A percentile compares a stretch with the other conserved stretches of the same genome.
Evolutionary conservation across 805 yeast genomes (phyloP).

Genomic region (Wickerhamomyces bovis): DNA sequence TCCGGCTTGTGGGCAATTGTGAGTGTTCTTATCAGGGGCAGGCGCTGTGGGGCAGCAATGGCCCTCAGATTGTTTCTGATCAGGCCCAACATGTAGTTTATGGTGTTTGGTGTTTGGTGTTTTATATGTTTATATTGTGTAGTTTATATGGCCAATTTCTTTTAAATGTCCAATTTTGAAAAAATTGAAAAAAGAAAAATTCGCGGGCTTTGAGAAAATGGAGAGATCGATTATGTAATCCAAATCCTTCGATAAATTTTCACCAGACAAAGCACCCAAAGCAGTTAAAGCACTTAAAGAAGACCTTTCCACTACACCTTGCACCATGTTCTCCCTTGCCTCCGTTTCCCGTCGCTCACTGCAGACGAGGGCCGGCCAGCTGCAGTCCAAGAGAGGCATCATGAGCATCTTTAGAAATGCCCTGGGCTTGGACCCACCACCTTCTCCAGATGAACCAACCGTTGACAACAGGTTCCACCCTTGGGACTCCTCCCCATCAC

Average conservation of each 20-base stretch:
- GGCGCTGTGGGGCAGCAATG: neutral
- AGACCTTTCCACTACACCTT: neutral
- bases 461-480: conserved; percentile 69
- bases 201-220: neutral
- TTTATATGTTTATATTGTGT: too few species aligned
- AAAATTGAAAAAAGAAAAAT: too few species aligned
- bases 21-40: conserved; percentile 1
- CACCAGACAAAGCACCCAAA: neutral
- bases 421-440: conserved; percentile 56
- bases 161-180: too few species aligned
- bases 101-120: too few species aligned
- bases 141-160: too few species aligned
- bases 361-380: neutral
- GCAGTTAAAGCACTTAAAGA: too few species aligned
- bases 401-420: conserved; percentile 39
- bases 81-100: neutral
- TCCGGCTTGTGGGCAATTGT: conserved; percentile 4
- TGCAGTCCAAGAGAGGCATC: conserved; percentile 20
- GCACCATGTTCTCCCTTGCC: neutral
- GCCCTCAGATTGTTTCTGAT: neutral
- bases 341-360: neutral
- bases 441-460: conserved; percentile 62
- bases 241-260: neutral
- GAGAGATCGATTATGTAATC: neutral
- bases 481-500: conserved; percentile 91